phyloP scores from a whole-genome alignment of 2,329 filamentous ascomycete species.

The Clonostachys chloroleuca region DNA sequence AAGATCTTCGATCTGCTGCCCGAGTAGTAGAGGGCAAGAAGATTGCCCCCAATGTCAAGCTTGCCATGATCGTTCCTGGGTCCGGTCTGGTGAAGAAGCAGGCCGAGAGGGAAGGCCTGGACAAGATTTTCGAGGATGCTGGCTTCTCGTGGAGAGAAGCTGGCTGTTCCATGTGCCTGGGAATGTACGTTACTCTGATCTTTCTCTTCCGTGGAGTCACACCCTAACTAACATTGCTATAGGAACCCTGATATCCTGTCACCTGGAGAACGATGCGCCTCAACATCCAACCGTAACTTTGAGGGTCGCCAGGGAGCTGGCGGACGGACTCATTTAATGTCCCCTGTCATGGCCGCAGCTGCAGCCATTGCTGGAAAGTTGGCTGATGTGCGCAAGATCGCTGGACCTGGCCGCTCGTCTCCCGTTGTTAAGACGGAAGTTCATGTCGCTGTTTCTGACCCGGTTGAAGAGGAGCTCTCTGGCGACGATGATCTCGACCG shows the following conservation, averaged over 20 bases:
- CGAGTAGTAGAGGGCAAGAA: slow-evolving; percentile 83
- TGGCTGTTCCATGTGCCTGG: slow-evolving; percentile 97
- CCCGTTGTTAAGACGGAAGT: slow-evolving; percentile 39
- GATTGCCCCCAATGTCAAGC: slow-evolving; percentile 83
- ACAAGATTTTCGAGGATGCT: slow-evolving; percentile 86
- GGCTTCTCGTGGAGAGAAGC: slow-evolving; percentile 98
- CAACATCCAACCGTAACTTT: slow-evolving; percentile 95
- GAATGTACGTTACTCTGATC: slow-evolving; percentile 49
- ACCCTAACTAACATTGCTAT: neutral
- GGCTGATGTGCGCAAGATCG: slow-evolving; percentile 80
- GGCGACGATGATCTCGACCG: slow-evolving; percentile 39
- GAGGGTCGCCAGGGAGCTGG: slow-evolving; percentile 92
- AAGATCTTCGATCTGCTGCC: slow-evolving; percentile 87
- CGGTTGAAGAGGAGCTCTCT: slow-evolving; percentile 39
- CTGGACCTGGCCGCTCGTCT: slow-evolving; percentile 40
- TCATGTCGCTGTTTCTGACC: slow-evolving; percentile 20
- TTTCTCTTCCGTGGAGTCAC: neutral
- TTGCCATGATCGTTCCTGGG: slow-evolving; percentile 93
- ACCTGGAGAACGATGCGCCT: slow-evolving; percentile 88
- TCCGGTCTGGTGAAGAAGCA: slow-evolving; percentile 91
- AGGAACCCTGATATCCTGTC: slow-evolving; percentile 93
- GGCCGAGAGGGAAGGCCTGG: slow-evolving; percentile 86
- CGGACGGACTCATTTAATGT: slow-evolving; percentile 92
- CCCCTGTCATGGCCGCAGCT: slow-evolving; percentile 92
- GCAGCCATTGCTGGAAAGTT: slow-evolving; percentile 88